Evolutionary conservation across 1,139 yeast genomes (phyloP).

Genomic region (Diutina neorugosa): DNA sequence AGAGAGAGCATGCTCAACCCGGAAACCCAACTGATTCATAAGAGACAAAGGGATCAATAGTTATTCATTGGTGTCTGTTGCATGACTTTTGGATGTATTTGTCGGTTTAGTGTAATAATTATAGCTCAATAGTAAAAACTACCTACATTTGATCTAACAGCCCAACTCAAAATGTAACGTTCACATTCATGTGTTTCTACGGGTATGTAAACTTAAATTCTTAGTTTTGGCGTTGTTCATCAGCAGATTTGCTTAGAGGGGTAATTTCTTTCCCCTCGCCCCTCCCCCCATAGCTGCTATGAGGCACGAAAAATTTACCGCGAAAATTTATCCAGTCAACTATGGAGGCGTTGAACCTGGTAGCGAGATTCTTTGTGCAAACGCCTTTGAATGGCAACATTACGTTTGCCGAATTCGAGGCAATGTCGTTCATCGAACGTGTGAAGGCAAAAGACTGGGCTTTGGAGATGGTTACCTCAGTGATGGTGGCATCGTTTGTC

Average conservation of each 20-base stretch:
- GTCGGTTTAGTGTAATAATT: no score
- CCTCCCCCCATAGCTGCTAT: background rate
- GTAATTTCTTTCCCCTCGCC: background rate
- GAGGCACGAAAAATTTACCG: background rate
- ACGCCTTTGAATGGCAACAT: conserved; percentile 11
- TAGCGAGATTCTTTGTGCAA: background rate
- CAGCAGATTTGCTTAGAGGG: background rate
- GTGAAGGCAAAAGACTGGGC: conserved; percentile 55
- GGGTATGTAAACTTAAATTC: no score
- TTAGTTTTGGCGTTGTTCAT: background rate
- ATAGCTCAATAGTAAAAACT: no score
- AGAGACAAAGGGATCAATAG: background rate
- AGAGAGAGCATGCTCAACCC: conserved; percentile 27
- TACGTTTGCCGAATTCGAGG: conserved; percentile 39
- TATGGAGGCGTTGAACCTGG: conserved; percentile 1
- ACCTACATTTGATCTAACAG: no score
- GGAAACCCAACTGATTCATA: background rate
- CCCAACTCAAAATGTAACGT: no score
- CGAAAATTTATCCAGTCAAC: background rate
- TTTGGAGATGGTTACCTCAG: conserved; percentile 44
- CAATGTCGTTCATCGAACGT: conserved; percentile 40
- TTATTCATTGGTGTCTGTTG: background rate
- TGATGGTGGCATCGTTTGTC: conserved; percentile 29
- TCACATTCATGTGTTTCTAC: no score
- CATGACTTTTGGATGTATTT: no score